Percentiles rank a stretch among this genome's conserved stretches.
These are phyloP conservation scores for Taiwanofungus camphoratus DNA, from an alignment of 1,284 basidiomycete species.

Conservation along the genomic window DNA sequence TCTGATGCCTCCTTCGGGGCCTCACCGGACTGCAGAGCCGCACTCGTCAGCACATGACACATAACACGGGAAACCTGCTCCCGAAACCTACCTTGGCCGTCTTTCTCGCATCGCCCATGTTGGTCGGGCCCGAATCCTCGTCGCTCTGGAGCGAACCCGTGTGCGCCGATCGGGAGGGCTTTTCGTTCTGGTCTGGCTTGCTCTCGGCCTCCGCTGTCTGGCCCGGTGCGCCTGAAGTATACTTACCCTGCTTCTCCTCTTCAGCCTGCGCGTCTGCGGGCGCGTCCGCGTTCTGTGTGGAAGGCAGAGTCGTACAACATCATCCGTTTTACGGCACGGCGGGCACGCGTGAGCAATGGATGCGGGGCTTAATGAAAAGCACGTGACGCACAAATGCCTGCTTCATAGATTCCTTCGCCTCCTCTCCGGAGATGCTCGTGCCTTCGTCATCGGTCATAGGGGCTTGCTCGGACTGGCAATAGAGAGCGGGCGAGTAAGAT, in stretches of 20 bases:
- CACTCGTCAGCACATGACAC: neutral
- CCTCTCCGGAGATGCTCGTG: constrained; percentile 27
- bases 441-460: constrained; percentile 28
- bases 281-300: constrained; percentile 10
- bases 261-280: constrained; percentile 17
- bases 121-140: constrained; percentile 13
- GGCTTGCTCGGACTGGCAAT: neutral
- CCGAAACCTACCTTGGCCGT: constrained; percentile 14
- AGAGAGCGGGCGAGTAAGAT: constrained; percentile 3
- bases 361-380: no score
- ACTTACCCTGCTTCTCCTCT: constrained; percentile 14
- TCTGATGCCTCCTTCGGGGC: constrained; percentile 20
- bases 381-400: constrained; percentile 27
- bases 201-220: constrained; percentile 17
- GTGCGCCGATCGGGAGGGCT: constrained; percentile 9
- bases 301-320: neutral
- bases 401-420: constrained; percentile 30
- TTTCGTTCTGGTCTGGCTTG: constrained; percentile 20
- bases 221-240: constrained; percentile 15
- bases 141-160: constrained; percentile 14
- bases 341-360: no score
- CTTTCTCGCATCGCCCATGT: constrained; percentile 15
- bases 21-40: constrained; percentile 15
- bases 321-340: no score
- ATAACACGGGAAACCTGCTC: neutral